A percentile compares a stretch with the other conserved stretches of the same genome.
phyloP scores from a whole-genome alignment of 805 yeast species.

The Candida broadrunensis region DNA sequence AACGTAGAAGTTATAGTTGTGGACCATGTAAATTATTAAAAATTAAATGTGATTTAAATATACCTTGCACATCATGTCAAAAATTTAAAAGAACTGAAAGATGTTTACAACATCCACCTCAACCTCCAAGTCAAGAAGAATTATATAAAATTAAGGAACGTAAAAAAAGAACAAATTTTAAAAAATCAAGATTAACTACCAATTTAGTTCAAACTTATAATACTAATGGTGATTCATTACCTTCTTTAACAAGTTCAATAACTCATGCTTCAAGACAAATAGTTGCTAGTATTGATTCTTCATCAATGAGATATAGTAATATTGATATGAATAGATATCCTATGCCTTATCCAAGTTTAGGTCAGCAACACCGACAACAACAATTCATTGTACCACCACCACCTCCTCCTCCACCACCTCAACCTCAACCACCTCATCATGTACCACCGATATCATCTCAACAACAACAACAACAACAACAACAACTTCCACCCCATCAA shows the following conservation, averaged over 20 bases:
- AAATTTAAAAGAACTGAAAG: constrained; percentile 34
- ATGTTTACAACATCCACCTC: constrained; percentile 40
- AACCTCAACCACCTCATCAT: background rate
- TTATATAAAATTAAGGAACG: constrained; percentile 27
- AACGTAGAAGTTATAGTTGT: constrained; percentile 52
- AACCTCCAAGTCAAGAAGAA: constrained; percentile 43
- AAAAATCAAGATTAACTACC: constrained; percentile 4
- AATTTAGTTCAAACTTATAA: constrained; percentile 8
- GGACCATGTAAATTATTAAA: constrained; percentile 55
- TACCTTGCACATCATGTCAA: constrained; percentile 47
- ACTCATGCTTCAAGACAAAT: background rate
- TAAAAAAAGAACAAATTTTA: constrained; percentile 17
- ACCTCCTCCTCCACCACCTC: background rate
- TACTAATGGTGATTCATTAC: constrained; percentile 5
- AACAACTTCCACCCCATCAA: background rate
- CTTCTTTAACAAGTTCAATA: constrained; percentile 4
- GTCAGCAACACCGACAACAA: background rate
- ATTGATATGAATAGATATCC: background rate
- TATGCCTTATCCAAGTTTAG: background rate
- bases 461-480: background rate
- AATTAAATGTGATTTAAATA: constrained; percentile 49
- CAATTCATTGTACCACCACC: background rate
- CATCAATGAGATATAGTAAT: background rate
- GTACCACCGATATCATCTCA: background rate
- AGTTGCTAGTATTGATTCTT: background rate